A percentile compares a stretch with the other conserved stretches of the same genome.
Evolutionary conservation across 768 basidiomycete species (phyloP).

Genomic region (Lyophyllum shimeji): DNA sequence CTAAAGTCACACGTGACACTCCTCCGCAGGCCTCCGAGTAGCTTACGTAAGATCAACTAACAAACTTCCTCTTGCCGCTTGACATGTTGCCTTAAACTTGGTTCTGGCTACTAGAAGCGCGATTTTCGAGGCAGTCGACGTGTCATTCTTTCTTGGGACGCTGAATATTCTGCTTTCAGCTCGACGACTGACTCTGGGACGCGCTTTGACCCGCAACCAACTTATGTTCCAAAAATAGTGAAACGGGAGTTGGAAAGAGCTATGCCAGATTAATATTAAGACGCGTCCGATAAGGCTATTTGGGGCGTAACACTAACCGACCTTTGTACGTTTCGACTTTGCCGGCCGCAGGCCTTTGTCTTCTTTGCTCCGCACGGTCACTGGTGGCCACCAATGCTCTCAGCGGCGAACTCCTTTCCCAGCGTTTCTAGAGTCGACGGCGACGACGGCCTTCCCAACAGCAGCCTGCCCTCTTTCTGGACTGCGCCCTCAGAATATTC

Average conservation of each 20-base stretch:
- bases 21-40: conserved; percentile 30
- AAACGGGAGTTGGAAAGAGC: not conserved
- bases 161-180: not conserved
- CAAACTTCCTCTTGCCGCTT: not conserved
- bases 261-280: not conserved
- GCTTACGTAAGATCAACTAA: conserved; percentile 8
- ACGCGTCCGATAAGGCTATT: not conserved
- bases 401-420: not conserved
- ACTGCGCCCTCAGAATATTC: conserved; percentile 14
- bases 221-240: not conserved
- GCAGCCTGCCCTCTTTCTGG: conserved; percentile 13
- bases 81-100: not conserved
- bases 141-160: not conserved
- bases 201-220: not conserved
- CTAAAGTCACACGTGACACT: conserved; percentile 24
- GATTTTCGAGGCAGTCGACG: conserved; percentile 1
- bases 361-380: conserved; percentile 8
- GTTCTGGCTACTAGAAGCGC: not conserved
- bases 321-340: not conserved
- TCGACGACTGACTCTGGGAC: not conserved
- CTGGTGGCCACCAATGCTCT: conserved; percentile 10
- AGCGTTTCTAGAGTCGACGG: not conserved
- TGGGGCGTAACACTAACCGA: not conserved
- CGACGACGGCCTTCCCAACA: conserved; percentile 6
- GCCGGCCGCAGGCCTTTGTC: not conserved